Evolutionary conservation across 1,284 basidiomycete genomes (phyloP), one percentile per base, ranked within the genome.

Genomic region (Sporisorium exsertum): DNA sequence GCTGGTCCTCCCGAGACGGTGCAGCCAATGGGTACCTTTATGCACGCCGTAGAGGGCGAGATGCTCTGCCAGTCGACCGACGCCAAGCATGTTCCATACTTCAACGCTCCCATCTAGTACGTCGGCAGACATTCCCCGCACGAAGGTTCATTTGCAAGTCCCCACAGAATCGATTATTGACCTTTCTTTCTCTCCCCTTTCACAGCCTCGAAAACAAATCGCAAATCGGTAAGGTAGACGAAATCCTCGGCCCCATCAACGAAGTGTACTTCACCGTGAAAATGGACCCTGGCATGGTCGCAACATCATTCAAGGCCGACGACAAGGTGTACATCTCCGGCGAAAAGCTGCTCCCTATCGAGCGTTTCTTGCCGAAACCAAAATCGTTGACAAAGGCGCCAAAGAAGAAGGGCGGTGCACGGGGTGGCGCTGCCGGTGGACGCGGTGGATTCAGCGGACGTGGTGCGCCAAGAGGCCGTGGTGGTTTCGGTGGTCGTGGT

Each of bases 241-340:
- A 97, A 87, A 97, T 97, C 75, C 89, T 97, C 18, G 95, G 95
- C 0, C 97, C 97, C 12, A 96, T 99, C 87, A 99, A 99, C 87
- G 94, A 99, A 86, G 95, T 99, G 64, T 98, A 91, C 87, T 99
- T 99, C 85, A 97, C 95, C 5, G 90, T 99, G 79, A 99, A 99
- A 88, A 97, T 98, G 93, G 91, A 92, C 47, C 91, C 93, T 58
- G 97, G 97, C 51, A 95, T 99, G 92, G 91, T 96, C 55, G 96
- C 97, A 15, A 91, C 88, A 71, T 95, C 93, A 84, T 99, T 99
- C 88, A 94, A 97, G 87, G 93, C 93, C 83, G 95, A 96, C 58
- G 97, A 99, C 88, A 98, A 97, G 86, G 94, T 99, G 49, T 99
- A 93, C 87, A 98, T 99, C 82, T 93, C 91, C 49, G 92, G 92